Base-by-base conservation (phyloP, 2,329 filamentous ascomycete genomes). In the Colletotrichum sp. region DNA sequence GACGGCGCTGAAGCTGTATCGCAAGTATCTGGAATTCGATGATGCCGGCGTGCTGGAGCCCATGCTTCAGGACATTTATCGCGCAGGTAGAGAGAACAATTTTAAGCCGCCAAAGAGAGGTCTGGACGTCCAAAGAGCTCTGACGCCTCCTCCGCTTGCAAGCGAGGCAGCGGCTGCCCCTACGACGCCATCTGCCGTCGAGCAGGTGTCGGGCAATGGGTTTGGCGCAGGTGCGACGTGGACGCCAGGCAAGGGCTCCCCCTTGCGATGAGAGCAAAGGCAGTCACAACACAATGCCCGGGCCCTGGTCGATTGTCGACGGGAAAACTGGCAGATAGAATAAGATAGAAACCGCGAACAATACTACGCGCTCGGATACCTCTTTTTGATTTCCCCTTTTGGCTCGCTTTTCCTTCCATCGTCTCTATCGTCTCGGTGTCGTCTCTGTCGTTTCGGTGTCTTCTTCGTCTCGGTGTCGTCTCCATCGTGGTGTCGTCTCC, bases 51-150 rank as follows among this genome's bases (percentile, higher is more conserved):
- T 98, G 6, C 87, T 98, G 68, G 93, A 97, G 80, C 88, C 92
- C 44, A 97, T 97, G 88, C 89, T 99, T 64, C 93, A 96, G 82
- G 95, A 98, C 80, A 95, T 99, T 9, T 98, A 98, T 84, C 85
- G 87, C 32, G 85, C 83, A 1, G 87, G 87, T 10, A 82, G 86
- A 36, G 86, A 89, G 18, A 85, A 86, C 69, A 89, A 89, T 80
- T 90, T 89, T 77, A 89, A 89, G 78, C 87, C 89, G 59, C 88
- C 87, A 44, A 87, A 85, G 78, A 89, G 89, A 65, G 89, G 85
- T 24, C 80, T 83, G 73, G 83, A 85, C 12, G 81, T 87, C 9
- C 84, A 86, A 70, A 86, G 90, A 70, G 87, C 86, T n/a, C 89
- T 91, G 66, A 92, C 90, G 5, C 90, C 90, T 5, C 90, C 91